These are phyloP conservation scores for Alternaria infectoria DNA, from an alignment of 2,329 filamentous ascomycete species.

Conservation along the genomic window DNA sequence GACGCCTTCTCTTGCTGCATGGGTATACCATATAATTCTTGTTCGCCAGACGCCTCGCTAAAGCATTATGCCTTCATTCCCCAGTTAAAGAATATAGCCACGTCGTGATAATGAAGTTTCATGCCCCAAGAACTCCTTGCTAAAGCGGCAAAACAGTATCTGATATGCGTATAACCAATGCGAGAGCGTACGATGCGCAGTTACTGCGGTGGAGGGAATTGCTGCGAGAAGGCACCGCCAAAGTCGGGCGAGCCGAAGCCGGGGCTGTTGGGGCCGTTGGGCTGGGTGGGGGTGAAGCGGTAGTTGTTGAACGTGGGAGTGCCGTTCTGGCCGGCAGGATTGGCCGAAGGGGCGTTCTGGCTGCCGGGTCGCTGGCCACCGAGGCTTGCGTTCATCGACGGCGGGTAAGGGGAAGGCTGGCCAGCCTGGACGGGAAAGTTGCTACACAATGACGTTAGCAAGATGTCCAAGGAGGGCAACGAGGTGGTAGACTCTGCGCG, in stretches of 20 bases:
- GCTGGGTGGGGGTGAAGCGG: slow-evolving; percentile 2
- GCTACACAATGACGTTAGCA: slow-evolving; percentile 5
- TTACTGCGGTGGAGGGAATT: slow-evolving; percentile 12
- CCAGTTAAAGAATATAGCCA: background rate
- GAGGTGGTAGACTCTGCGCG: slow-evolving; percentile 2
- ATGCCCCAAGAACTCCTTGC: slow-evolving; percentile 12
- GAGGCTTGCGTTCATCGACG: slow-evolving; percentile 1
- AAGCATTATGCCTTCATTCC: slow-evolving; percentile 5
- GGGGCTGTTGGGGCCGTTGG: slow-evolving; percentile 8
- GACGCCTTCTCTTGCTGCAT: slow-evolving; percentile 6
- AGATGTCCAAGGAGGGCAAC: background rate
- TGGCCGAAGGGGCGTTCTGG: background rate
- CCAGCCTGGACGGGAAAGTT: slow-evolving; percentile 2
- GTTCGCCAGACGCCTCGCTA: slow-evolving; percentile 22
- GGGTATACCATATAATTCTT: slow-evolving; percentile 7
- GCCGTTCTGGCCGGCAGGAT: background rate
- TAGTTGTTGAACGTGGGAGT: background rate
- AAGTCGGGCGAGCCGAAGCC: slow-evolving; percentile 8
- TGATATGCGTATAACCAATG: background rate
- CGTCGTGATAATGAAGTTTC: slow-evolving; percentile 2
- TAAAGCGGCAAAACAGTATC: slow-evolving; percentile 13
- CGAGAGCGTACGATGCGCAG: background rate
- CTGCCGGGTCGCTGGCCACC: slow-evolving; percentile 1
- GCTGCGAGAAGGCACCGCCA: slow-evolving; percentile 17
- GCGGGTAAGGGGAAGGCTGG: slow-evolving; percentile 7